Evolutionary conservation across 2,329 filamentous ascomycete species (phyloP).

Genomic region (Apiospora rasikravindrae): DNA sequence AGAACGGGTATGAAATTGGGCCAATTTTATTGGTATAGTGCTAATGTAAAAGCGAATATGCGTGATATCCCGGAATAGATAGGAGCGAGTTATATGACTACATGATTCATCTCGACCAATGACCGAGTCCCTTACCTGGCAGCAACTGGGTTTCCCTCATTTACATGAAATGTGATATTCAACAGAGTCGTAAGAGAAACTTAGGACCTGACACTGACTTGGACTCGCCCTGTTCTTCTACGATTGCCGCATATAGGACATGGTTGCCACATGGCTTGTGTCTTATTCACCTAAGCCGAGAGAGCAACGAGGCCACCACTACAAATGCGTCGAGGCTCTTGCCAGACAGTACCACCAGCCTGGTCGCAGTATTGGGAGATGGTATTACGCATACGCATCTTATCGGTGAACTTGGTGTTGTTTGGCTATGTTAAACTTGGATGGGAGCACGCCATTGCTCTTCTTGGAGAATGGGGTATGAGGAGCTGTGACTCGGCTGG

Average conservation of each 20-base stretch:
- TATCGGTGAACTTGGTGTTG: too few species aligned
- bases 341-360: too few species aligned
- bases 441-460: too few species aligned
- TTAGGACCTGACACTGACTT: background rate
- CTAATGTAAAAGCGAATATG: background rate
- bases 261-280: background rate
- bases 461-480: too few species aligned
- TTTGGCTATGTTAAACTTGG: too few species aligned
- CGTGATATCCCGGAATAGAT: background rate
- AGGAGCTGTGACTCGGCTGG: too few species aligned
- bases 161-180: background rate
- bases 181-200: background rate
- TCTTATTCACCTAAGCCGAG: background rate
- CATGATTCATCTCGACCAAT: background rate
- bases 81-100: conserved; percentile 6
- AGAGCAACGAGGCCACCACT: too few species aligned
- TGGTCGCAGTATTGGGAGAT: too few species aligned
- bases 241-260: background rate
- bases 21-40: background rate
- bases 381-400: too few species aligned
- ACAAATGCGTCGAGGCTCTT: too few species aligned
- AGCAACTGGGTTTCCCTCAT: too few species aligned
- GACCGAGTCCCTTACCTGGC: background rate
- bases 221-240: background rate
- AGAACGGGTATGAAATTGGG: background rate